Conservation (phyloP, 345 rosid genomes). For the Dovyalis caffra region DNA sequence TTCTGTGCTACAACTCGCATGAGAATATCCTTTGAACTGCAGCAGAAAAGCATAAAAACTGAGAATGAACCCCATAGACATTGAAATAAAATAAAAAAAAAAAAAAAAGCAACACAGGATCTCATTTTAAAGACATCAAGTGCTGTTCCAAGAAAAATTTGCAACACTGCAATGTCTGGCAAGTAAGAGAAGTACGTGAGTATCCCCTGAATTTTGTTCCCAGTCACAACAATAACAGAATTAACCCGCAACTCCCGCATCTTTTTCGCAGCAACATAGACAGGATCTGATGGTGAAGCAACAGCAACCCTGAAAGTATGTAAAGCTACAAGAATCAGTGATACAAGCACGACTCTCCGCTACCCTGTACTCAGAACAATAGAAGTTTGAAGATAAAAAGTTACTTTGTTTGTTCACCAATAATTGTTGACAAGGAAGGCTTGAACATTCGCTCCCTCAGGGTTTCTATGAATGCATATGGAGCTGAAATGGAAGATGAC, state of each 20-base stretch:
- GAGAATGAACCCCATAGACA: not conserved
- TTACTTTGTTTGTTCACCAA: constrained; percentile 71
- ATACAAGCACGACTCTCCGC: constrained; percentile 13
- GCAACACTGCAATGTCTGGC: constrained; percentile 1
- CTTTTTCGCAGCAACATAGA: constrained; percentile 79
- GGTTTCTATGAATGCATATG: constrained; percentile 83
- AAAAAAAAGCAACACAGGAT: not conserved
- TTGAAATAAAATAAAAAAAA: constrained; percentile 7
- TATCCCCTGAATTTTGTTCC: constrained; percentile 79
- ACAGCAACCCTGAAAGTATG: constrained; percentile 56
- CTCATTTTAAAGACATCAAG: constrained; percentile 1
- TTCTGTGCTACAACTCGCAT: constrained; percentile 98
- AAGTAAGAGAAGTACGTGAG: constrained; percentile 61
- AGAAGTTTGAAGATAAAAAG: not conserved
- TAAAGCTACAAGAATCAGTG: constrained; percentile 15
- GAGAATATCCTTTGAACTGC: constrained; percentile 93
- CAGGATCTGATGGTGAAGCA: constrained; percentile 81
- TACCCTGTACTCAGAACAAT: not conserved
- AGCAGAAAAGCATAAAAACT: constrained; percentile 11
- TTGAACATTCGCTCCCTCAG: constrained; percentile 95
- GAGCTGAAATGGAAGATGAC: constrained; percentile 45
- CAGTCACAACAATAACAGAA: constrained; percentile 64
- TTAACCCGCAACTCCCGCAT: constrained; percentile 79
- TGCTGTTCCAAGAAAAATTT: not conserved
- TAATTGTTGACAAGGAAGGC: constrained; percentile 83